Evolutionary conservation across 768 basidiomycete species (phyloP), one percentile per base, ranked within the genome.

Genomic region (Suillus brevipes): DNA sequence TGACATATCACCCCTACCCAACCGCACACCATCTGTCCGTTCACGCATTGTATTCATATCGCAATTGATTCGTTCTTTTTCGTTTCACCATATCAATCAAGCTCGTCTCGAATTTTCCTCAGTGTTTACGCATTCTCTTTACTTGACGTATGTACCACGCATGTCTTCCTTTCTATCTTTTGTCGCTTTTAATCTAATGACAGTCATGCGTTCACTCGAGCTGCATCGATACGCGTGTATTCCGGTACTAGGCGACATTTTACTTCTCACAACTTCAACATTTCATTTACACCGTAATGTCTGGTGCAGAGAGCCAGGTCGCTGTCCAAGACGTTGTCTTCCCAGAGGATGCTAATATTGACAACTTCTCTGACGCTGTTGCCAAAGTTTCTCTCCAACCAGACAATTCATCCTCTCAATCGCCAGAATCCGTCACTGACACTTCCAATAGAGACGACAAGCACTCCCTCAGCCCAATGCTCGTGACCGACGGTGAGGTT

Each of bases 401-500:
- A 45, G 14, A 58, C 61, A 42, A 7, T 52, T 16, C 66, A 42
- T 65, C 71, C 38, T 36, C 31, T 18, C 56, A 55, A 40, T 45
- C 58, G 59, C 13, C 73, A 68, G 56, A 63, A 60, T 43, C 61
- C 72, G 55, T 61, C 67, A 57, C 70, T 66, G 65, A 66, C 65
- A 66, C 62, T 47, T 52, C 63, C 55, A 56, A 67, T 66, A 75
- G 74, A 77, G 75, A 77, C 72, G 71, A 72, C 71, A 76, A 63
- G 60, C 74, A 3, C 77, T 81, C 34, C 77, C 83, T 31, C 78
- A 84, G 36, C 82, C 79, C 28, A 84, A 78, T 69, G 74, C 84
- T 42, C 82, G 91, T 74, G 91, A 92, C 72, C 81, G 90, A 78
- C 85, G 91, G 91, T 90, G 69, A 69, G 79, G 70, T 61, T 40